Base-by-base conservation (phyloP, 805 yeast species). In the Lipomyces sp. region DNA sequence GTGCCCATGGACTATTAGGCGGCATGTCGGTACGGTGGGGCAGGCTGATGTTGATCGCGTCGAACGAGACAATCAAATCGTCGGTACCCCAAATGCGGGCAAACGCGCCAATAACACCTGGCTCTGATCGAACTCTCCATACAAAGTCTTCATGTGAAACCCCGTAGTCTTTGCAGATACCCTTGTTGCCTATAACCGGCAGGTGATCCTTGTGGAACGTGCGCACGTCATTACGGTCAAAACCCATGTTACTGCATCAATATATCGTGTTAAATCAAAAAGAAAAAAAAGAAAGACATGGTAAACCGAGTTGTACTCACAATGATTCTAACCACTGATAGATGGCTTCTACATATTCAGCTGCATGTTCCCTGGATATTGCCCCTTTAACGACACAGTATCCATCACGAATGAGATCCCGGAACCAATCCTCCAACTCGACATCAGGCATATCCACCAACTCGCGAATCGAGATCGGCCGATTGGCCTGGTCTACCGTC, bases 331-430 rank as follows among this genome's bases (percentile, higher is more conserved):
- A 53, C 56, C 63, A 64, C 42, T 61, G 60, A 48, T 57, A 58
- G 8, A 58, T 55, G 24, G 34, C 42, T 53, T 57, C 53, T 10
- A 29, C 65, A 39, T 61, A 57, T 51, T 60, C 68, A 18, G 60
- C 65, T 15, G 65, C 60, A 56, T 62, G 62, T 62, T 64, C 68
- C 15, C 18, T 42, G 29, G 68, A 62, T n/a, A 64, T 57, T 3
- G 65, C 65, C 37, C 57, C 65, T 35, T 62, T 61, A 57, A 64
- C 68, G 55, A 64, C 51, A 59, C 64, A 61, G 63, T 64, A 62
- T 39, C 68, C 65, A 39, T 64, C 68, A 32, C 68, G 58, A 30
- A 64, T 57, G 11, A 64, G 60, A 53, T 62, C 65, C 55, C 53
- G 53, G 59, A 61, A 58, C 65, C 64, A 64, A 53, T 64, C 68